Evolutionary conservation across 257 asterid genomes (phyloP).

Genomic region (Nicotiana benthamiana): DNA sequence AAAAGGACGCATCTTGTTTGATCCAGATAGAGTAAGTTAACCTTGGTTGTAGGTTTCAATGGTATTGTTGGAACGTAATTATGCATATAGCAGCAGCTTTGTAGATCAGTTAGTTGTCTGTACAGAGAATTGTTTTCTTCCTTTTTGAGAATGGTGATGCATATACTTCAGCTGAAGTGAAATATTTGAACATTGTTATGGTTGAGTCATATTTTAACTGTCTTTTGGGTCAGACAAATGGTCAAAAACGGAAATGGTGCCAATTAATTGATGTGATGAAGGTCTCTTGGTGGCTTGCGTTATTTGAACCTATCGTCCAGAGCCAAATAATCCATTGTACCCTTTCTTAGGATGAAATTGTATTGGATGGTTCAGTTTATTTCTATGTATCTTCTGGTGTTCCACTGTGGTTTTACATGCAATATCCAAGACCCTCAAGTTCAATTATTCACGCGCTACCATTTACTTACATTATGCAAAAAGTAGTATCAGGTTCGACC

Average conservation of each 20-base stretch:
- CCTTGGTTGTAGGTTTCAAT: not conserved
- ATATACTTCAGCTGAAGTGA: not conserved
- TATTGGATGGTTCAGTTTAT: not conserved
- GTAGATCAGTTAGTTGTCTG: not conserved
- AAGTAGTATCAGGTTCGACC: not conserved
- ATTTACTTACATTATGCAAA: not conserved
- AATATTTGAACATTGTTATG: not conserved
- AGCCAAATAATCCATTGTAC: not conserved
- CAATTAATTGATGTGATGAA: not conserved
- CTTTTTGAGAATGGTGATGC: not conserved
- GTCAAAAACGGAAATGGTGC: not conserved
- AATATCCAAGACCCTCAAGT: not conserved
- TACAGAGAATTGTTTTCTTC: not conserved
- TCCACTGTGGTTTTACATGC: not conserved
- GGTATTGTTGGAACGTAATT: not conserved
- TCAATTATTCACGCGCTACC: not conserved
- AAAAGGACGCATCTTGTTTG: not conserved
- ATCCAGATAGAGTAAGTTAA: not conserved
- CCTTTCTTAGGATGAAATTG: not conserved
- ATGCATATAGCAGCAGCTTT: not conserved
- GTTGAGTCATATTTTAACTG: not conserved
- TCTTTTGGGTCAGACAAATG: not conserved
- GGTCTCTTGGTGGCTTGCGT: not conserved
- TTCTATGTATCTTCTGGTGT: not conserved
- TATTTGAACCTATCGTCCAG: not conserved